Evolutionary conservation across 2,329 filamentous ascomycete species (phyloP), one percentile per base, ranked within the genome.

Genomic region (Curvularia eragrostidis): DNA sequence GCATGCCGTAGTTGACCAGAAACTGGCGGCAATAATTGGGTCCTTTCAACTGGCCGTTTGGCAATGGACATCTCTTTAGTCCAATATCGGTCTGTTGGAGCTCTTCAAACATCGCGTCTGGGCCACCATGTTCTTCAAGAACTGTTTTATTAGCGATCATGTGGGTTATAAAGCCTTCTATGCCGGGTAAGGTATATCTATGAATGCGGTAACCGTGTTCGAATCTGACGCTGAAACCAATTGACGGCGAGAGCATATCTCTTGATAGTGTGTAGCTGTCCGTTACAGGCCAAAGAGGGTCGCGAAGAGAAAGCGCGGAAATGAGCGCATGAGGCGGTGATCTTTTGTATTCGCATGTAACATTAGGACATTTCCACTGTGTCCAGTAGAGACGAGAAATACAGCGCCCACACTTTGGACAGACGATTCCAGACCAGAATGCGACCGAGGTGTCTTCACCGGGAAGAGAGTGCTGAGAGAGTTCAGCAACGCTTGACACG

Each of bases 341-440:
- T 36, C 82, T 75, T 10, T 67, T 69, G 48, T 82, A 89, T 1
- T 69, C 71, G 64, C 87, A 91, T 1, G 64, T 65, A 0, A 63
- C 61, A 13, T 81, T 84, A 42, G 82, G 78, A 58, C 89, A 93
- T 24, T 77, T 73, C 88, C 88, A 91, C 1, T 82, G 80, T 5
- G 75, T 76, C 87, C 89, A 93, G 23, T 81, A 74, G 13, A 83
- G 78, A 1, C 89, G 82, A 2, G 85, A 81, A 41, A 82, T 86
- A 65, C 89, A 91, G 39, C 85, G 82, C 0, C 80, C 77, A 62
- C 90, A 93, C 1, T 76, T 58, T 0, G 85, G 86, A 64, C 90
- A 93, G 1, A 89, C 84, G 46, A 91, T 84, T 0, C 89, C 90
- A 49, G 80, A 79, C 67, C 85, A 88, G 54, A 83, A 85, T 8